Evolutionary conservation across 257 asterid genomes (phyloP).

Genomic region (Striga asiatica): DNA sequence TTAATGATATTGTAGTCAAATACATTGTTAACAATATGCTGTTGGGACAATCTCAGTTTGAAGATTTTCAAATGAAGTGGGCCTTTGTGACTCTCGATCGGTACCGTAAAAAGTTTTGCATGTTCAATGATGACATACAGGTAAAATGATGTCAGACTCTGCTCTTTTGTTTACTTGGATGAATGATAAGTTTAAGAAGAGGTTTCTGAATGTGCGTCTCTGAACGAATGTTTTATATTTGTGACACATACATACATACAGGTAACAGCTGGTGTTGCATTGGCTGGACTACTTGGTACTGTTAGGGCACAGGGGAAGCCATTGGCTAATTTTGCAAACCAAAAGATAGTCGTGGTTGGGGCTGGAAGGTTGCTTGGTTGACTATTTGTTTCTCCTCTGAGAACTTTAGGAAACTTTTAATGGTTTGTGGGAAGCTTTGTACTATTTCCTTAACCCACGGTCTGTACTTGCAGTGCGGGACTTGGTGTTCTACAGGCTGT

Average conservation of each 20-base stretch:
- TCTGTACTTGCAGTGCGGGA: constrained; percentile 82
- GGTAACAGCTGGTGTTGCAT: constrained; percentile 99
- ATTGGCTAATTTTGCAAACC: constrained; percentile 84
- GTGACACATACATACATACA: constrained; percentile 25
- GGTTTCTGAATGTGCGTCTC: constrained; percentile 12
- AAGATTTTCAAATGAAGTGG: constrained; percentile 99
- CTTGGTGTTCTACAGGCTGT: constrained; percentile 98
- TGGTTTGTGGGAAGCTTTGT: constrained; percentile 7
- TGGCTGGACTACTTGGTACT: constrained; percentile 93
- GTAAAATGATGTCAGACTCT: constrained; percentile 26
- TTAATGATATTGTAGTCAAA: constrained; percentile 11
- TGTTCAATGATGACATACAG: constrained; percentile 99
- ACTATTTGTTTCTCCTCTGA: constrained; percentile 3
- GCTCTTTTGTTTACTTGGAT: constrained; percentile 8
- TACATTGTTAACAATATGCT: constrained; percentile 18
- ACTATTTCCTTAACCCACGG: constrained; percentile 21
- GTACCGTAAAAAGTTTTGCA: constrained; percentile 91
- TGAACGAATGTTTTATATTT: constrained; percentile 19
- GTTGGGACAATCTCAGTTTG: constrained; percentile 52
- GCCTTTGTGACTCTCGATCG: constrained; percentile 96
- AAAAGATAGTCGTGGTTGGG: constrained; percentile 94
- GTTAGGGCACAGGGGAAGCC: constrained; percentile 96
- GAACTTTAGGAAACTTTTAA: background rate
- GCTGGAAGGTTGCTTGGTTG: constrained; percentile 79
- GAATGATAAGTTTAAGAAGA: constrained; percentile 3